phyloP scores from a whole-genome alignment of 2,329 filamentous ascomycete species.

The Sclerotinia spermophila region DNA sequence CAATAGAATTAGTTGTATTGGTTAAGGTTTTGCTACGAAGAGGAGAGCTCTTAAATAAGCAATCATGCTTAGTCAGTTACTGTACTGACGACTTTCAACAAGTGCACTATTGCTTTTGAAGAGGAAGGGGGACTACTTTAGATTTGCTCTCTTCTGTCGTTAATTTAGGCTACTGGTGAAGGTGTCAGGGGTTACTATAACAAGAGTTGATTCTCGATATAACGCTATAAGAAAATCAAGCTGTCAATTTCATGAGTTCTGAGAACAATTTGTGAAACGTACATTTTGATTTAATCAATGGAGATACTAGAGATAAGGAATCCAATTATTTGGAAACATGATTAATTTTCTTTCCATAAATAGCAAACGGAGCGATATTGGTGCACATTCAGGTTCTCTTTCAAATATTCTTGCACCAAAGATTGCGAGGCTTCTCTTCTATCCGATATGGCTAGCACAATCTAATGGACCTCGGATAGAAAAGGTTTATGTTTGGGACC shows the following conservation, averaged over 20 bases:
- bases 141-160: background rate
- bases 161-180: too few relatives aligned
- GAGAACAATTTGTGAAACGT: background rate
- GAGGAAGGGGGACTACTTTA: too few relatives aligned
- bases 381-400: background rate
- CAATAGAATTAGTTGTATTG: too few relatives aligned
- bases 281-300: background rate
- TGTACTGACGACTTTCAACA: too few relatives aligned
- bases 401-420: background rate
- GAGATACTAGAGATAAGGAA: too few relatives aligned
- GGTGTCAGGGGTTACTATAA: background rate
- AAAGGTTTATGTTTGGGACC: background rate
- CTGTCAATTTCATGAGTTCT: background rate
- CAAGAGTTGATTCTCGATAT: background rate
- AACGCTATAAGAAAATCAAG: background rate
- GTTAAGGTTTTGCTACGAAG: too few relatives aligned
- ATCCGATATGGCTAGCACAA: background rate
- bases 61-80: too few relatives aligned
- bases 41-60: too few relatives aligned
- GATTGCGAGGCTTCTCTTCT: background rate
- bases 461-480: background rate
- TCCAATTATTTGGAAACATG: too few relatives aligned
- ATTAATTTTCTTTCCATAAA: too few relatives aligned
- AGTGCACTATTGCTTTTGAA: too few relatives aligned
- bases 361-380: too few relatives aligned